phyloP scores from a whole-genome alignment of 2,329 filamentous ascomycete species.

The Blumeria hordei region DNA sequence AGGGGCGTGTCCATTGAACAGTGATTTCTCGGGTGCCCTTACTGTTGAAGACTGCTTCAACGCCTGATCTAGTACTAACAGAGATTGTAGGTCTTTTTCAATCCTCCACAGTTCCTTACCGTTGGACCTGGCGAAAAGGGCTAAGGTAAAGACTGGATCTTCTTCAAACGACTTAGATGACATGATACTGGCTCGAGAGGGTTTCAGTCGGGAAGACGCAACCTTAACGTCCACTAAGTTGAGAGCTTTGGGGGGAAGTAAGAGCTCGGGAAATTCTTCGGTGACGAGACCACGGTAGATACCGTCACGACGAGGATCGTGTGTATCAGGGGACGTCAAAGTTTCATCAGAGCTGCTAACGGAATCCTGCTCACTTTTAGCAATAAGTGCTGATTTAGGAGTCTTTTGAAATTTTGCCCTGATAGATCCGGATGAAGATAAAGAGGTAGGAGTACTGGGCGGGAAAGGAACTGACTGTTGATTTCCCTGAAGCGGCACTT shows the following conservation, averaged over 20 bases:
- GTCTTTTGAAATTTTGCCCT: constrained; percentile 15
- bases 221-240: constrained; percentile 69
- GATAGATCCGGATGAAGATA: not conserved
- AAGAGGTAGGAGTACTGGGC: too few relatives aligned
- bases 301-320: constrained; percentile 14
- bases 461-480: too few relatives aligned
- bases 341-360: too few relatives aligned
- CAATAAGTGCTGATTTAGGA: constrained; percentile 19
- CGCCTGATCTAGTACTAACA: constrained; percentile 61
- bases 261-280: constrained; percentile 65
- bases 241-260: constrained; percentile 71
- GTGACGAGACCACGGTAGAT: constrained; percentile 60
- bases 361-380: constrained; percentile 10
- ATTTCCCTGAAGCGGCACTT: too few relatives aligned
- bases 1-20: constrained; percentile 83
- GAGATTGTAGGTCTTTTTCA: constrained; percentile 68
- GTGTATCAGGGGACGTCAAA: not conserved
- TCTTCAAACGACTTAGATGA: constrained; percentile 63
- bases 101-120: constrained; percentile 71
- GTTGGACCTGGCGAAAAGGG: constrained; percentile 55
- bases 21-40: constrained; percentile 55
- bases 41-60: constrained; percentile 49
- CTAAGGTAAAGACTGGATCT: constrained; percentile 82
- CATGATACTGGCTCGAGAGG: constrained; percentile 65
- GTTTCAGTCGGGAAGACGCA: constrained; percentile 83